Base-by-base conservation (phyloP, 495 filamentous ascomycete genomes). In the Parathielavia appendiculata region DNA sequence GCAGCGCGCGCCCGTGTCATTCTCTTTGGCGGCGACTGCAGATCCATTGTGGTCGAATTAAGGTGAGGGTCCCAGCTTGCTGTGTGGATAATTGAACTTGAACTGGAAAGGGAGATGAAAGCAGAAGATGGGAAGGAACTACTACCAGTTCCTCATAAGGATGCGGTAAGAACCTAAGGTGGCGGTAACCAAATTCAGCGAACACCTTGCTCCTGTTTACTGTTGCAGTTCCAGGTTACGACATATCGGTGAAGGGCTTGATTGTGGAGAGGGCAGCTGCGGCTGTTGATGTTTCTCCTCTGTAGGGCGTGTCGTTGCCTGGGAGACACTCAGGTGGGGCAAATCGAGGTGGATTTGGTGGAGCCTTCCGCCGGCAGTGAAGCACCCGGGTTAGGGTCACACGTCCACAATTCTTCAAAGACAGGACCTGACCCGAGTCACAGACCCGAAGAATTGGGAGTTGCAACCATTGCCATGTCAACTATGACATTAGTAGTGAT, bases 1-100 rank as follows among this genome's bases (percentile, higher is more conserved):
- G 82, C 79, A 51, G 78, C 80, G 59, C 82, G 73, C 46, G 82
- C 79, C 58, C 83, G 76, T 53, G 83, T 85, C 57, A 83, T 75
- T 52, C 83, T 79, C 65, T 84, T 83, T 32, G 81, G 82, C 57
- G 75, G 80, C 32, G 75, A 79, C 66, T 76, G 75, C 57, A 76
- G 72, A 51, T 73, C 73, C 73, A 76, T 76, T 50, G 26, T 57
- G 49, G 40, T 39, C 39, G 23, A 49, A 17, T 49, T 19, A 8
- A 11, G 22, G 17, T n/a, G 4, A 16, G n/a, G 6, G 14, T 16
- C 40, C 8, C 6, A 16, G 1, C 2, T 43, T 48, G 45, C 20
- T 63, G 36, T 30, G 26, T 46, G 52, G 23, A 45, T 47, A 16
- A 32, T n/a, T 36, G 51, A 30, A 30, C 26, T 59, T 46, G 52